Evolutionary conservation across 2,329 filamentous ascomycete species (phyloP).

Genomic region (Teratosphaeria zuluensis): DNA sequence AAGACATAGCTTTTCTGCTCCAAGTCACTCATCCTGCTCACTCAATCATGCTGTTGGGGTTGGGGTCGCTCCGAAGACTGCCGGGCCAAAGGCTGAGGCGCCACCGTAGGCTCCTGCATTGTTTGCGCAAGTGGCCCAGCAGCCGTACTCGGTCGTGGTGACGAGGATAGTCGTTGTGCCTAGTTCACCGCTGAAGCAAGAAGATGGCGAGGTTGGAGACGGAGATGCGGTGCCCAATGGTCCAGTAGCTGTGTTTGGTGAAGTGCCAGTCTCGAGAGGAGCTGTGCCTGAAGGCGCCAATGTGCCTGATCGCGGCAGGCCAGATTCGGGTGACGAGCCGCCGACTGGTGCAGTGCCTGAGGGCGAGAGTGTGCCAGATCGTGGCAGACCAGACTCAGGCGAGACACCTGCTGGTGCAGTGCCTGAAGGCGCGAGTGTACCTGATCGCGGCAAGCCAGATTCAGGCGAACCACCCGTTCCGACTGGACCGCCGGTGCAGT

Average conservation of each 20-base stretch:
- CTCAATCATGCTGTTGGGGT: not conserved
- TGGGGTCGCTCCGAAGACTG: constrained; percentile 1
- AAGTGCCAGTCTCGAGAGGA: not conserved
- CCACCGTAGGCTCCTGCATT: constrained; percentile 1
- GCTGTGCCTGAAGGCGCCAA: not conserved
- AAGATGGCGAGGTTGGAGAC: not conserved
- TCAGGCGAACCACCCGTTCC: not conserved
- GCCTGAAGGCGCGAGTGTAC: not conserved
- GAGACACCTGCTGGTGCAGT: not conserved
- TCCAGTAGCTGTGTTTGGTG: not conserved
- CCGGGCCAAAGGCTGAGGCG: constrained; percentile 8
- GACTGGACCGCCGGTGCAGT: not conserved
- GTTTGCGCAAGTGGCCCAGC: constrained; percentile 8
- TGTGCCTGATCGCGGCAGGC: no score
- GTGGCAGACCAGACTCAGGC: no score
- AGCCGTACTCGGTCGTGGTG: constrained; percentile 8
- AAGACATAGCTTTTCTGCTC: not conserved
- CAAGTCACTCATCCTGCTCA: not conserved
- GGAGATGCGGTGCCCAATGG: not conserved
- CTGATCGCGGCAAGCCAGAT: not conserved
- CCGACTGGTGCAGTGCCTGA: not conserved
- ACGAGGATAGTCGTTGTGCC: constrained; percentile 3
- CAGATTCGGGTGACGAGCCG: no score
- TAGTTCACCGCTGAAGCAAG: constrained; percentile 2
- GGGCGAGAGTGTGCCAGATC: no score